Base-by-base conservation (phyloP, 2,329 filamentous ascomycete genomes). In the Fusarium poae region DNA sequence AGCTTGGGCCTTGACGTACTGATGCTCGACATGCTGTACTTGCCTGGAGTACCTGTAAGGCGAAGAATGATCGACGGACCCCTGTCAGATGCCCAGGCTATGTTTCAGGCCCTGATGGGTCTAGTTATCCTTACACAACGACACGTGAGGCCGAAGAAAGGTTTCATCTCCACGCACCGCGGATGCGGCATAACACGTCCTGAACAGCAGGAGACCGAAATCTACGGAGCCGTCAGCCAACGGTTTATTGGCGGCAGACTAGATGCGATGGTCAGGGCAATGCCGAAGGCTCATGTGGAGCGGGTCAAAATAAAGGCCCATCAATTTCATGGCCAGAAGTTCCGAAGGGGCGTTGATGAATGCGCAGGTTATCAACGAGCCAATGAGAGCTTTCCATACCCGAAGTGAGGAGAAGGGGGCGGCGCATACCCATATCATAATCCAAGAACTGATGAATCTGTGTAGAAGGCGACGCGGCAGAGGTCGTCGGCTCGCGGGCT, bases 371-470 rank as follows among this genome's bases (percentile, higher is more conserved):
- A 51, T 46, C 37, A 46, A 61, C 32, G 62, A 62, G 58, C 76
- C 76, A 77, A 77, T 77, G 56, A 69, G 63, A 72, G 57, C 16
- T 46, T 45, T 45, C 71, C 66, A 27, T 76, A 77, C 74, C 73
- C 77, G 76, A 75, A 75, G 66, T 59, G 67, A 67, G 69, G 63
- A 60, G 50, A 60, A 62, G 61, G 69, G 66, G 73, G 60, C 60
- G 67, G 48, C 58, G 51, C 58, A 65, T 43, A 57, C 59, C 59
- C 65, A 62, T 48, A 58, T 68, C 57, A 58, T 49, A 44, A 35
- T 44, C 53, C 67, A 68, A 62, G 49, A 54, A 60, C 55, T 67
- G 57, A 67, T 51, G 61, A 57, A 35, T 50, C 54, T 60, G 48
- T 54, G 37, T 57, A 64, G 49, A 62, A 57, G 51, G 61, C 48